phyloP scores from a whole-genome alignment of 305 asterid species.

The Fraxinus xanthoxyloides region DNA sequence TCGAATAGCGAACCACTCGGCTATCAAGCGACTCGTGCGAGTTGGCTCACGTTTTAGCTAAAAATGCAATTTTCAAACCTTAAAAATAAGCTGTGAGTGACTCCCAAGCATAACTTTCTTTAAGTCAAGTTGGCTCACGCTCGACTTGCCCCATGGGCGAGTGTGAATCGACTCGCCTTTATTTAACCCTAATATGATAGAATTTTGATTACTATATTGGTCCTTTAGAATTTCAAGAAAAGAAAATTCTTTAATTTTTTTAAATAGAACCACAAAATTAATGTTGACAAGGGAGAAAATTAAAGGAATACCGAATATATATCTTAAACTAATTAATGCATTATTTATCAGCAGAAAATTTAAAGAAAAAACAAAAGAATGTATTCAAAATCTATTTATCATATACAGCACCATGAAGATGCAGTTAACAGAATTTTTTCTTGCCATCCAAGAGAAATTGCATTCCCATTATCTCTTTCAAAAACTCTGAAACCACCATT shows the following conservation, averaged over 20 bases:
- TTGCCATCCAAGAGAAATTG: slow-evolving; percentile 83
- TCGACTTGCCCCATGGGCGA: not conserved
- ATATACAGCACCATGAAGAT: slow-evolving; percentile 66
- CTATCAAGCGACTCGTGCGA: not conserved
- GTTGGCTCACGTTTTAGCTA: not conserved
- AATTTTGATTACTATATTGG: not conserved
- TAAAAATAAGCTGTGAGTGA: not conserved
- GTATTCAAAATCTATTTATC: not conserved
- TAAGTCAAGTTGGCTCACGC: no score
- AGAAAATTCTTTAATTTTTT: no score
- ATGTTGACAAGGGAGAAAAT: not conserved
- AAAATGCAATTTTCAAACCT: not conserved
- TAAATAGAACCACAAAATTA: not conserved
- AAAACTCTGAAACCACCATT: slow-evolving; percentile 63
- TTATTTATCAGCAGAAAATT: not conserved
- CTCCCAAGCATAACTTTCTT: not conserved
- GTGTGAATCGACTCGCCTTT: not conserved
- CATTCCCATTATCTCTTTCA: slow-evolving; percentile 64
- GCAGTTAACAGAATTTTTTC: slow-evolving; percentile 64
- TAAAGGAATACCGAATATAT: not conserved
- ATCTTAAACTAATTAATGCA: not conserved
- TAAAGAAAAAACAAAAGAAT: not conserved
- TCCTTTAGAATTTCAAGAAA: not conserved
- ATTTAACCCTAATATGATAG: not conserved
- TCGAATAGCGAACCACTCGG: not conserved